Evolutionary conservation across 768 basidiomycete species (phyloP).

Genomic region (Rhodotorula paludigena): DNA sequence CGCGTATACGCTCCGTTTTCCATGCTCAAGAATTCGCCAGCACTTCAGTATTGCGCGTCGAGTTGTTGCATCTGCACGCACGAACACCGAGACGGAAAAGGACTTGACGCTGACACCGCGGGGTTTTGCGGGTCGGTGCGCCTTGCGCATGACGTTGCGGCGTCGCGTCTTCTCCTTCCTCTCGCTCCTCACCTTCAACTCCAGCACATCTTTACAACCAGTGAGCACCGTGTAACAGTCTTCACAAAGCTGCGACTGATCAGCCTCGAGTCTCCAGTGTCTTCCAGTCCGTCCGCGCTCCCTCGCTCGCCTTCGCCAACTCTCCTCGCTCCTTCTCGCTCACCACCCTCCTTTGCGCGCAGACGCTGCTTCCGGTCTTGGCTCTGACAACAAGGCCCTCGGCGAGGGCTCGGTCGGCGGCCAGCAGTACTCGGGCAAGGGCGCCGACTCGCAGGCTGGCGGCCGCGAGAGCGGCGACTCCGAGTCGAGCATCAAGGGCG

Average conservation of each 20-base stretch:
- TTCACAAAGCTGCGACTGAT: background rate
- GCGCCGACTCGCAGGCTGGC: constrained; percentile 16
- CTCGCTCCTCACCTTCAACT: background rate
- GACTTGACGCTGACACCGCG: too few species aligned
- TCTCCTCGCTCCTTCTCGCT: background rate
- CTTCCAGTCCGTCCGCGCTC: constrained; percentile 20
- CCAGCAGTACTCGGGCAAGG: constrained; percentile 5
- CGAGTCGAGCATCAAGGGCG: constrained; percentile 21
- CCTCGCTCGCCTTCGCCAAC: background rate
- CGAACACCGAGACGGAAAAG: too few species aligned
- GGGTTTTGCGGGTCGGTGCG: background rate
- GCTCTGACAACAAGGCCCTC: constrained; percentile 9
- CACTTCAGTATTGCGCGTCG: too few species aligned
- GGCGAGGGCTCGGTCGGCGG: constrained; percentile 29
- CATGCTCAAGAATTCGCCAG: too few species aligned
- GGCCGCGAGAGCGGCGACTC: constrained; percentile 27
- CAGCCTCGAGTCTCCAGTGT: background rate
- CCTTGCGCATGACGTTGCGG: background rate
- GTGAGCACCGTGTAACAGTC: background rate
- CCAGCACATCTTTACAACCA: background rate
- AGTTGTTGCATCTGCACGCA: too few species aligned
- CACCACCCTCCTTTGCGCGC: background rate
- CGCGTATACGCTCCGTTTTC: too few species aligned
- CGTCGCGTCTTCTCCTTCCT: background rate
- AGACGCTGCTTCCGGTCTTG: constrained; percentile 28